A percentile compares a stretch with the other conserved stretches of the same genome.
These are phyloP conservation scores for Nemania sp. DNA, from an alignment of 2,329 filamentous ascomycete genomes.

Conservation along the genomic window DNA sequence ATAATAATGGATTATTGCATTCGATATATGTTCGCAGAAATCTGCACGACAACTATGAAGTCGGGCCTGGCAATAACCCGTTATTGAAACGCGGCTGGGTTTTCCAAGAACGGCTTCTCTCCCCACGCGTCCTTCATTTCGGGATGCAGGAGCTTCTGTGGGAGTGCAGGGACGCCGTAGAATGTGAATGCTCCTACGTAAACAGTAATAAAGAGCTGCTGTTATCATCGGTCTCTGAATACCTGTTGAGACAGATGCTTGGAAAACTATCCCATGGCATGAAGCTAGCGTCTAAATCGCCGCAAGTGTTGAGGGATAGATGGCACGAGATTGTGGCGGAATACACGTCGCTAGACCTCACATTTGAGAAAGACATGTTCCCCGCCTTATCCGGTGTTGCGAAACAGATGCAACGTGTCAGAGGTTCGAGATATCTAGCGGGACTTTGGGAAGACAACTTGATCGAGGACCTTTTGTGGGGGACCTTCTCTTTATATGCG, in stretches of 20 bases:
- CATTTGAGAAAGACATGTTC: slow-evolving; percentile 10
- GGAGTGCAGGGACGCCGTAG: slow-evolving; percentile 7
- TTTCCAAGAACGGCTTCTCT: slow-evolving; percentile 17
- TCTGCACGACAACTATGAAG: background rate
- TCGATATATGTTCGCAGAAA: background rate
- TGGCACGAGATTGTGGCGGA: slow-evolving; percentile 6
- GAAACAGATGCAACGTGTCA: slow-evolving; percentile 8
- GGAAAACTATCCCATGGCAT: background rate
- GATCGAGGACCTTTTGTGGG: slow-evolving; percentile 14
- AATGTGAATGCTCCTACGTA: background rate
- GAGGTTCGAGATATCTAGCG: slow-evolving; percentile 10
- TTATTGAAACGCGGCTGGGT: slow-evolving; percentile 12
- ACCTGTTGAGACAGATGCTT: background rate
- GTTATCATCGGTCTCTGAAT: slow-evolving; percentile 1
- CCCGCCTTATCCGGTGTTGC: slow-evolving; percentile 20
- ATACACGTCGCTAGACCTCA: slow-evolving; percentile 1
- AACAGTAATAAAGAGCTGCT: background rate
- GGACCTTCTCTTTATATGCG: background rate
- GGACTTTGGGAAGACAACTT: slow-evolving; percentile 16
- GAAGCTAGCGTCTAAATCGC: background rate
- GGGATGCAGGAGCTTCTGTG: slow-evolving; percentile 4
- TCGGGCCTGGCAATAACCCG: background rate
- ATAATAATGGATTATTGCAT: background rate
- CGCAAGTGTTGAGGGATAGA: background rate
- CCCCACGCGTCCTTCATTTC: slow-evolving; percentile 11